phyloP scores from a whole-genome alignment of 306 rosid species.

The Psophocarpus tetragonolobus region DNA sequence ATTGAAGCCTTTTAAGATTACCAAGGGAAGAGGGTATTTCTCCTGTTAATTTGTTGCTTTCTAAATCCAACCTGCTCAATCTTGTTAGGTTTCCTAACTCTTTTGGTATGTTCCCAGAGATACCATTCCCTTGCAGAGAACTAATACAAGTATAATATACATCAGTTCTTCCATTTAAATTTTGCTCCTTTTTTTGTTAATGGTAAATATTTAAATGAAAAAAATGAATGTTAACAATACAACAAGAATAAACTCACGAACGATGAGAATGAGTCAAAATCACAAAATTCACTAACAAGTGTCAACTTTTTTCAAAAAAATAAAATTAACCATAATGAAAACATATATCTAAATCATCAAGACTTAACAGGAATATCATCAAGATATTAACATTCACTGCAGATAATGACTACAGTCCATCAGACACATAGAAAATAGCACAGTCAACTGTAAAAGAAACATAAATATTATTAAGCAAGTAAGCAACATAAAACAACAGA shows the following conservation, averaged over 20 bases:
- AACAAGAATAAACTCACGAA: neutral
- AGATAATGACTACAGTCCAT: neutral
- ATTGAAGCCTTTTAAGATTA: constrained; percentile 72
- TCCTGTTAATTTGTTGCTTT: constrained; percentile 69
- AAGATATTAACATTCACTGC: neutral
- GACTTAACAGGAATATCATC: neutral
- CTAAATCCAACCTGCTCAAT: constrained; percentile 78
- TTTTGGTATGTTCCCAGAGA: constrained; percentile 74
- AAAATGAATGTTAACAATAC: neutral
- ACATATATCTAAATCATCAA: neutral
- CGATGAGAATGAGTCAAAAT: neutral
- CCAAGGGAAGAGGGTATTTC: constrained; percentile 88
- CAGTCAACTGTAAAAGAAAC: neutral
- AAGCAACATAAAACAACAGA: constrained; percentile 8
- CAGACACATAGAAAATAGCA: neutral
- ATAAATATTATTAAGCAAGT: neutral
- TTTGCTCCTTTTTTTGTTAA: neutral
- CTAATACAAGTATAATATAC: constrained; percentile 45
- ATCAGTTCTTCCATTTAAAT: constrained; percentile 15
- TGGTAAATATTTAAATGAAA: constrained; percentile 17
- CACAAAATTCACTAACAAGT: neutral
- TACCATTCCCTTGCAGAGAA: constrained; percentile 80
- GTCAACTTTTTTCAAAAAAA: neutral
- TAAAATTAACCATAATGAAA: neutral
- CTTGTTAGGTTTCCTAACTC: constrained; percentile 76